These are phyloP conservation scores for Chaetomiaceae sp. DNA, from an alignment of 2,329 filamentous ascomycete genomes.

Conservation along the genomic window DNA sequence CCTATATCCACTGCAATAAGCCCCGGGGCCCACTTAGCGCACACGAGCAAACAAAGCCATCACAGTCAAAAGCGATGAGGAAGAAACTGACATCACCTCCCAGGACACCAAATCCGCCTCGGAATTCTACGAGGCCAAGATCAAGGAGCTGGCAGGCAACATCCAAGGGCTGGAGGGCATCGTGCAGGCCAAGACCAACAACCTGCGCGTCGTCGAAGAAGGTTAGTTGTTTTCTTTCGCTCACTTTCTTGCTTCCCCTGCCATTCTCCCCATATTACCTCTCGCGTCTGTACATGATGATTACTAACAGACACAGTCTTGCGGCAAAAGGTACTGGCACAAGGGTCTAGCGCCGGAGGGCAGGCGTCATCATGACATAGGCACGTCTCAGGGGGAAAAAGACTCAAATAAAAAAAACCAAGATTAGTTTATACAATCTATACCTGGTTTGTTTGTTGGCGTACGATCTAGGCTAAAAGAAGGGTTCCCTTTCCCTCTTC, in stretches of 20 bases:
- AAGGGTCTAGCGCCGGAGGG: slow-evolving; percentile 13
- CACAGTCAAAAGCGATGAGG: not conserved
- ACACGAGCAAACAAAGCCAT: no score
- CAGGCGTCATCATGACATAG: slow-evolving; percentile 21
- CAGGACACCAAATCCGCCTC: slow-evolving; percentile 51
- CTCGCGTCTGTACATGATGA: not conserved
- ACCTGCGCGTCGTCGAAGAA: slow-evolving; percentile 83
- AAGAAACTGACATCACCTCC: no score
- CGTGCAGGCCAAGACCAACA: slow-evolving; percentile 70
- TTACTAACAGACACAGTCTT: slow-evolving; percentile 30
- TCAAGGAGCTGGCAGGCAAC: slow-evolving; percentile 48
- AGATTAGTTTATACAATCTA: no score
- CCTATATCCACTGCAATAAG: no score
- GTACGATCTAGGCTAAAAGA: no score
- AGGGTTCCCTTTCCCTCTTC: no score
- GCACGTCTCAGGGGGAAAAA: no score
- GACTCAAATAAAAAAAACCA: no score
- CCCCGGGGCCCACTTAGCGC: no score
- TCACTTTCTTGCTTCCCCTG: not conserved
- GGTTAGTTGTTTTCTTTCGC: slow-evolving; percentile 42
- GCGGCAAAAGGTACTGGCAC: slow-evolving; percentile 36
- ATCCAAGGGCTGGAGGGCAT: slow-evolving; percentile 55
- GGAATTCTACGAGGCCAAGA: slow-evolving; percentile 54
- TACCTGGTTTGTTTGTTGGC: no score
- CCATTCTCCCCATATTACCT: not conserved